Evolutionary conservation across 257 asterid genomes (phyloP), one percentile per base, ranked within the genome.

Genomic region (Nicotiana benthamiana): DNA sequence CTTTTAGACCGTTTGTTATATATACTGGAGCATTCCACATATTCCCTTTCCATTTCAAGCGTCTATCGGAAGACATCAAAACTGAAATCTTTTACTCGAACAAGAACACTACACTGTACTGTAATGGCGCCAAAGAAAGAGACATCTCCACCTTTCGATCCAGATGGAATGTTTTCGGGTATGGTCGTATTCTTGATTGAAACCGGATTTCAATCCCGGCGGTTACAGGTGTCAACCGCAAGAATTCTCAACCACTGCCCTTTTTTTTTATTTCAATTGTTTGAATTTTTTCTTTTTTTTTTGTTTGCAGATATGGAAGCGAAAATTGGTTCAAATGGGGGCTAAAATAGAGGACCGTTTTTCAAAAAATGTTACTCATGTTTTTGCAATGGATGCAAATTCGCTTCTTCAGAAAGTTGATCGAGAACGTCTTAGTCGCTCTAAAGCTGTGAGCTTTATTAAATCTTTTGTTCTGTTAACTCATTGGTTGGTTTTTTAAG

Each of bases 311-410:
- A 93, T 95, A 85, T 95, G 99, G 99, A 89, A 91, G 92, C 93
- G 86, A 57, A 93, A 90, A 82, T 80, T 96, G 88, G 87, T 79
- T 82, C 98, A 96, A 86, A 87, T 96, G 98, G 98, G 98, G 61
- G 96, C 94, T 17, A 86, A 34, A 70, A 22, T 88, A 13, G 93
- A 89, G 86, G 92, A 82, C 5, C 83, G 75, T 4, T 85, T 90
- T 62, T 85, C 91, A 36, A 91, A 82, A 84, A 87, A 79, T 80
- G 89, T 90, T 48, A 90, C 93, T 22, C 97, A 91, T 88, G 88
- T 94, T 67, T 94, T 92, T 72, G 93, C 98, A 10, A 83, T 82
- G 88, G 87, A 94, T 78, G 76, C 80, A 8, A 83, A 84, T 75
- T 80, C 90, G 77, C 84, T 91, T 82, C 86, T 83, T 51, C 87